These are phyloP conservation scores for Diatrype stigma DNA, from an alignment of 2,329 filamentous ascomycete genomes.

Conservation along the genomic window DNA sequence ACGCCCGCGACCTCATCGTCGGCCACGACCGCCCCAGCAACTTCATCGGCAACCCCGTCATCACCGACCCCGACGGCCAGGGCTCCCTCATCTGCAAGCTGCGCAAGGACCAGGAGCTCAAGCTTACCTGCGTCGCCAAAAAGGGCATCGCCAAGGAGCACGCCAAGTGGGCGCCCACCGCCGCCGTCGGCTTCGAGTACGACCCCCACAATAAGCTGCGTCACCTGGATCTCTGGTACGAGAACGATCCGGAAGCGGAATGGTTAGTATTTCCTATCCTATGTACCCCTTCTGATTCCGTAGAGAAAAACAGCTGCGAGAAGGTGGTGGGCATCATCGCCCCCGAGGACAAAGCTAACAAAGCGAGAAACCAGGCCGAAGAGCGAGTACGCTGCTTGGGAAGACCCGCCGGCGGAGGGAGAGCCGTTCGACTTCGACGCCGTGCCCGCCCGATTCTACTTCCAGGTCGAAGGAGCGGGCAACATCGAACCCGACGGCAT, in stretches of 20 bases:
- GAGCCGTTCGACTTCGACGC: slow-evolving; percentile 91
- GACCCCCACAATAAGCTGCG: slow-evolving; percentile 94
- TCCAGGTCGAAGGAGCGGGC: slow-evolving; percentile 86
- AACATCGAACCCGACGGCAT: slow-evolving; percentile 86
- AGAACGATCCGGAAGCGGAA: slow-evolving; percentile 75
- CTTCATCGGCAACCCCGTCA: slow-evolving; percentile 74
- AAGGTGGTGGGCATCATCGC: neutral
- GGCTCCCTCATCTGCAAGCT: slow-evolving; percentile 89
- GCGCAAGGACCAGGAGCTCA: slow-evolving; percentile 82
- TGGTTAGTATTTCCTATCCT: slow-evolving; percentile 61
- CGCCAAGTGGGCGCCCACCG: slow-evolving; percentile 92
- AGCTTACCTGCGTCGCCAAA: slow-evolving; percentile 89
- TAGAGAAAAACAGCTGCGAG: neutral
- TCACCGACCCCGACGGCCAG: slow-evolving; percentile 74
- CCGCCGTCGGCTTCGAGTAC: slow-evolving; percentile 95
- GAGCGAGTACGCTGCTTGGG: slow-evolving; percentile 74
- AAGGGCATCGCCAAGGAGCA: slow-evolving; percentile 99
- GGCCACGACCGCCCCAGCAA: slow-evolving; percentile 66
- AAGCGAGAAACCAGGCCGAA: slow-evolving; percentile 58
- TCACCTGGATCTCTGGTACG: slow-evolving; percentile 93
- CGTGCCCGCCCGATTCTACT: slow-evolving; percentile 80
- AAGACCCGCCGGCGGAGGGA: slow-evolving; percentile 74
- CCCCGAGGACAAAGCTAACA: slow-evolving; percentile 23
- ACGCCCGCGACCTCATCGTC: slow-evolving; percentile 81
- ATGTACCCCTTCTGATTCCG: too few relatives aligned